Evolutionary conservation across 441 rosid genomes (phyloP).

Genomic region (Metrosideros polymorpha): DNA sequence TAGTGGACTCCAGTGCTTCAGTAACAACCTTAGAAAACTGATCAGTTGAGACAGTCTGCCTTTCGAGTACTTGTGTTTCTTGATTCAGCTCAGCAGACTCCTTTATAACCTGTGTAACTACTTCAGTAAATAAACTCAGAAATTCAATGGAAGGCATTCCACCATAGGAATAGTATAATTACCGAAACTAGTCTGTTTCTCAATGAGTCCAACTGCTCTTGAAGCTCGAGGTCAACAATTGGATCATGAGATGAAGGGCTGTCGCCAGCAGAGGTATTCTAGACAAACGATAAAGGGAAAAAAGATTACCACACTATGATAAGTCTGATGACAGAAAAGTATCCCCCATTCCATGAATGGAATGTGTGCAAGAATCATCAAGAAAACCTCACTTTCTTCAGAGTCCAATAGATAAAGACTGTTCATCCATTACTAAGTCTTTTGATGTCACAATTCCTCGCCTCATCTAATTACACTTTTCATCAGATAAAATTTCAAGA

Average conservation of each 20-base stretch:
- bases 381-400: not conserved
- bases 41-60: constrained; percentile 33
- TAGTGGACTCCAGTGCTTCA: constrained; percentile 41
- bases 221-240: constrained; percentile 37
- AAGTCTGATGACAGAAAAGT: not conserved
- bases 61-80: constrained; percentile 54
- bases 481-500: not conserved
- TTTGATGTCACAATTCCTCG: not conserved
- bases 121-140: not conserved
- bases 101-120: constrained; percentile 33
- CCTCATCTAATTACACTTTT: not conserved
- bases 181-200: constrained; percentile 58
- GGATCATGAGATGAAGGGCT: constrained; percentile 20
- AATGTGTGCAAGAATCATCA: not conserved
- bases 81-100: constrained; percentile 46
- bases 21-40: constrained; percentile 29
- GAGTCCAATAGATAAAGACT: not conserved
- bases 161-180: constrained; percentile 1
- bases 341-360: not conserved
- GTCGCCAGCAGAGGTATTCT: constrained; percentile 28
- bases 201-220: constrained; percentile 50
- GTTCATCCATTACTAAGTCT: not conserved
- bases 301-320: not conserved
- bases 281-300: not conserved
- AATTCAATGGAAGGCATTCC: not conserved